Conservation (phyloP, 768 basidiomycete genomes). For the Mycena vitilis region DNA sequence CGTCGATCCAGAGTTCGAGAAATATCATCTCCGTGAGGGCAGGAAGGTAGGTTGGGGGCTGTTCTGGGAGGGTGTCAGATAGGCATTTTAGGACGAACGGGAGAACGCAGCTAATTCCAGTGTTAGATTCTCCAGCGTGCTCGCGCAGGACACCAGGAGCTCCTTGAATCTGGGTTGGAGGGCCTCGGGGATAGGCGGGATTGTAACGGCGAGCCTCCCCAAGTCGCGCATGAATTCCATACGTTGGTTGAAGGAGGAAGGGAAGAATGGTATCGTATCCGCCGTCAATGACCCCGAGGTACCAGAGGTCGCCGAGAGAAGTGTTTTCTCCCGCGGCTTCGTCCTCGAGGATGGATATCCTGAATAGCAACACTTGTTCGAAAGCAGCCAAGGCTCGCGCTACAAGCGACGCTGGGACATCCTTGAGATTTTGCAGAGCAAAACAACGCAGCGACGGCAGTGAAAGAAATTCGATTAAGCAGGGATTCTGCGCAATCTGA, state of each 20-base stretch:
- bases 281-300: background rate
- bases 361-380: slow-evolving; percentile 1
- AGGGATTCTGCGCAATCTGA: slow-evolving; percentile 11
- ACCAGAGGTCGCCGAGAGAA: background rate
- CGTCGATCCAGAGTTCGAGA: slow-evolving; percentile 9
- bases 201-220: background rate
- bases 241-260: slow-evolving; percentile 1
- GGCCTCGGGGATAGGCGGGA: background rate
- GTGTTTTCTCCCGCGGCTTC: background rate
- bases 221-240: background rate
- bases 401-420: slow-evolving; percentile 8
- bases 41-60: slow-evolving; percentile 5
- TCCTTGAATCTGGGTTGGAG: background rate
- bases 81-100: background rate
- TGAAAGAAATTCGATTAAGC: slow-evolving; percentile 7
- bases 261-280: background rate
- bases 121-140: background rate
- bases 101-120: slow-evolving; percentile 12
- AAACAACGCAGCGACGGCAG: slow-evolving; percentile 6
- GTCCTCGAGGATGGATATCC: background rate
- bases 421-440: background rate
- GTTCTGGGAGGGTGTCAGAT: background rate
- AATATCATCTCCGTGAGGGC: background rate
- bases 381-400: background rate
- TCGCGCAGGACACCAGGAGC: slow-evolving; percentile 5